Percentiles rank a stretch among this genome's conserved stretches.
phyloP scores from a whole-genome alignment of 257 asterid genomes.

The Solanum bulbocastanum region DNA sequence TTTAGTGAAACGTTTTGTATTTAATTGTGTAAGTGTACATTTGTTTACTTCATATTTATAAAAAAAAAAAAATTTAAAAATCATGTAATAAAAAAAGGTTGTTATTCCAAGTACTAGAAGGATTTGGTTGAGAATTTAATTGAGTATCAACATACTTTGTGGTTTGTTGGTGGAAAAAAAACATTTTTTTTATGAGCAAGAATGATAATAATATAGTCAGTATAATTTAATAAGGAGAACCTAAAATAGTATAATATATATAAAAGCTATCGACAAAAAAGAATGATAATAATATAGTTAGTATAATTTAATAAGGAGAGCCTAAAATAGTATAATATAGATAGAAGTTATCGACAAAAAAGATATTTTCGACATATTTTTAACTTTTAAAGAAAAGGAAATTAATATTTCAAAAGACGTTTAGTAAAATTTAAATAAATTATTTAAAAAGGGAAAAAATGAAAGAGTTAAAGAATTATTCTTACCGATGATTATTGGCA shows the following conservation, averaged over 20 bases:
- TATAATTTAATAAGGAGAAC: not conserved
- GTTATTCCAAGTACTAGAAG: not conserved
- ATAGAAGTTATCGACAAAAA: not conserved
- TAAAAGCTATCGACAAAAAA: not conserved
- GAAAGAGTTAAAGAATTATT: not conserved
- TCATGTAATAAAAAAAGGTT: not conserved
- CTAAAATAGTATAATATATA: not conserved
- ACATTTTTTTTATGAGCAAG: not conserved
- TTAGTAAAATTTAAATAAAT: not conserved
- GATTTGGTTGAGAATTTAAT: not conserved
- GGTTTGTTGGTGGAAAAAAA: not conserved
- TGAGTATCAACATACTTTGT: not conserved
- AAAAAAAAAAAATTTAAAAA: not conserved
- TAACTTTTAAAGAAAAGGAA: not conserved
- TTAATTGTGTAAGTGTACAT: not conserved
- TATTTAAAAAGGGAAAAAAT: not conserved
- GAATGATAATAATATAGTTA: not conserved
- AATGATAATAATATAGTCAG: not conserved
- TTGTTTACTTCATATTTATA: not conserved
- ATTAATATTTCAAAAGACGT: not conserved
- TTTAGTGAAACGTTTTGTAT: not conserved
- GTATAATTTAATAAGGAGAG: not conserved
- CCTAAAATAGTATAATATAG: not conserved
- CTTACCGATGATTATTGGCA: not conserved
- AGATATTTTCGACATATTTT: not conserved